Base-by-base conservation (phyloP, 768 basidiomycete genomes). In the Rhizopogon vinicolor region DNA sequence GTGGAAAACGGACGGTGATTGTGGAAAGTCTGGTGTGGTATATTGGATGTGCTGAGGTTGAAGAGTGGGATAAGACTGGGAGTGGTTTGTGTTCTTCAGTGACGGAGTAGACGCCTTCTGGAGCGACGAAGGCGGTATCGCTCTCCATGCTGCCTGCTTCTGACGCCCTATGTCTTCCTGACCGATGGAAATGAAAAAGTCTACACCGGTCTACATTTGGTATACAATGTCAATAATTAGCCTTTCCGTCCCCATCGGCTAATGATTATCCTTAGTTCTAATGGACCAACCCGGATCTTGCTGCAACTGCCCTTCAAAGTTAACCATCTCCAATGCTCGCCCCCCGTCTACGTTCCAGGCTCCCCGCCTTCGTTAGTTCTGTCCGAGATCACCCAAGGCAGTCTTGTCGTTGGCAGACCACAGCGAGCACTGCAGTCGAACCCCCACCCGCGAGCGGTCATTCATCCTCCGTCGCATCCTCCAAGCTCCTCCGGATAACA, bases 91-190 rank as follows among this genome's bases (percentile, higher is more conserved):
- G 86, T 65, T 93, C 92, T 62, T 93, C 91, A 16, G 87, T 90
- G 67, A 91, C 81, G 25, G 89, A 86, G 75, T 93, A 93, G 42
- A 93, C 89, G 62, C 91, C 91, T 71, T 93, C 91, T 51, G 91
- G 91, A 35, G 91, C 91, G 44, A 92, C 86, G 70, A 93, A 92
- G 28, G 89, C 87, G 57, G 82, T 80, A 52, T 91, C 89, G 78
- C 80, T 89, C 77, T 92, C 89, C 86, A 91, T 90, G 12, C 31
- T 33, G 31, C 61, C 35, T 33, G 31, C 43, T 52, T n/a, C 63
- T 41, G 16, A 41, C 40, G 40, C 31, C 31, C 2, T 33, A 33
- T 5, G 8, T 33, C 25, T 25, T 25, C 25, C 25, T 25, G 25
- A 25, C 3, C 25, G 28, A 45, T 45, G 28, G 31, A 33, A 33